Conservation (phyloP, 2,329 filamentous ascomycete genomes). For the Chaetomiaceae sp. region DNA sequence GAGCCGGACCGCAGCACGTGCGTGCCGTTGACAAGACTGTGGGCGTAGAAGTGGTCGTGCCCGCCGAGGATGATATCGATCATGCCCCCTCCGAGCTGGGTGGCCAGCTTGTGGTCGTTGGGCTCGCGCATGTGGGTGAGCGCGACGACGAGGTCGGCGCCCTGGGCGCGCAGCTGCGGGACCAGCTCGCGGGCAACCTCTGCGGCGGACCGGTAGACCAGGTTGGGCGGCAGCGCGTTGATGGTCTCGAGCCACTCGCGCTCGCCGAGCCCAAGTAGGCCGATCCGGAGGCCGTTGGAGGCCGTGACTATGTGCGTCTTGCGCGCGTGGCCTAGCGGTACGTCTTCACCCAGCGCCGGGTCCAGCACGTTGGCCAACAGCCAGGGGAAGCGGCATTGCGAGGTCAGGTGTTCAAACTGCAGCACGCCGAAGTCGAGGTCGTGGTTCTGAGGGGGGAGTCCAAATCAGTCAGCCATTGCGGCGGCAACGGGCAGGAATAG, state of each 20-base stretch:
- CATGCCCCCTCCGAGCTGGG: conserved; percentile 60
- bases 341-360: conserved; percentile 66
- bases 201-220: conserved; percentile 75
- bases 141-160: conserved; percentile 76
- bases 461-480: neutral
- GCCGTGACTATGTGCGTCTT: conserved; percentile 71
- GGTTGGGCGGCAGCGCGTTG: conserved; percentile 73
- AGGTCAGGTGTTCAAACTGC: conserved; percentile 67
- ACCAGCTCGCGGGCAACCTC: conserved; percentile 70
- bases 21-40: conserved; percentile 68
- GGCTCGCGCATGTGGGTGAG: conserved; percentile 82
- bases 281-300: conserved; percentile 79
- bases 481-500: neutral
- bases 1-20: conserved; percentile 83
- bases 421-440: conserved; percentile 86
- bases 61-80: conserved; percentile 82
- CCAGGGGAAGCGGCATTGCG: conserved; percentile 81
- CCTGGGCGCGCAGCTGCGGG: conserved; percentile 64
- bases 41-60: conserved; percentile 84
- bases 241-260: conserved; percentile 86
- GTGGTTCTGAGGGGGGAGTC: conserved; percentile 57
- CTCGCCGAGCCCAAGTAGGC: conserved; percentile 79
- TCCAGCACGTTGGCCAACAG: conserved; percentile 83
- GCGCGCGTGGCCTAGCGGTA: conserved; percentile 68
- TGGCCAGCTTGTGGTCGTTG: conserved; percentile 80